Conservation (phyloP, 352 stramenopile genomes). For the Phytophthora cryptogea region DNA sequence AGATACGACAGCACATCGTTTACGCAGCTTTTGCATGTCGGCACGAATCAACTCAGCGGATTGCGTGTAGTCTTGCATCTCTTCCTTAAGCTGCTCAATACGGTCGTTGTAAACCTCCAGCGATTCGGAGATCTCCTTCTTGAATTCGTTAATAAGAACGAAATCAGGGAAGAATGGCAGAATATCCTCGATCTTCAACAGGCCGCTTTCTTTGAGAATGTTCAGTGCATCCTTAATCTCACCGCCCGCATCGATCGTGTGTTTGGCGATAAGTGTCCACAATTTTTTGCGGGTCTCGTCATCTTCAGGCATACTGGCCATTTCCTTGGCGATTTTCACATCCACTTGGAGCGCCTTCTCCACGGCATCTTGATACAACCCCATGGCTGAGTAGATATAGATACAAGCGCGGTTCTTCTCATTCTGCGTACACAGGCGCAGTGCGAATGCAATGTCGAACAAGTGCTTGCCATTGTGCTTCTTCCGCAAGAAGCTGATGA, state of each 20-base stretch:
- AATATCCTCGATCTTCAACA: slow-evolving; percentile 95
- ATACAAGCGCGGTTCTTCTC: slow-evolving; percentile 93
- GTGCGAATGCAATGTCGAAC: slow-evolving; percentile 92
- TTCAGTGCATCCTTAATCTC: slow-evolving; percentile 87
- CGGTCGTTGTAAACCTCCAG: slow-evolving; percentile 91
- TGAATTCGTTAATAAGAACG: slow-evolving; percentile 95
- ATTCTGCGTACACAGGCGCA: slow-evolving; percentile 92
- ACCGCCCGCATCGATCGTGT: slow-evolving; percentile 89
- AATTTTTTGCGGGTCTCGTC: slow-evolving; percentile 91
- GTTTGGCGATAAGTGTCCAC: slow-evolving; percentile 93
- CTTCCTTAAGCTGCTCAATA: slow-evolving; percentile 91
- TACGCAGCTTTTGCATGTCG: slow-evolving; percentile 89
- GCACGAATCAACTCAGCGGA: slow-evolving; percentile 89
- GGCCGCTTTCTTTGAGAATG: slow-evolving; percentile 84
- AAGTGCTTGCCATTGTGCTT: slow-evolving; percentile 86
- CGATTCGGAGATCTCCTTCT: slow-evolving; percentile 94
- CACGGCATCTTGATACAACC: slow-evolving; percentile 92
- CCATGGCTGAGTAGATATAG: slow-evolving; percentile 95
- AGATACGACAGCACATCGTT: slow-evolving; percentile 84
- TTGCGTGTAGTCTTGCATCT: slow-evolving; percentile 94
- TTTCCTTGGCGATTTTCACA: slow-evolving; percentile 94
- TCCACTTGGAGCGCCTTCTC: slow-evolving; percentile 90
- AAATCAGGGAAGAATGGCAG: slow-evolving; percentile 95
- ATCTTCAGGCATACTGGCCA: slow-evolving; percentile 91
- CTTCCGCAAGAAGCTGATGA: slow-evolving; percentile 92